Evolutionary conservation across 164 flowering plant genomes (phyloP), one percentile per base, ranked within the genome.

Genomic region (Pachysandra terminalis): DNA sequence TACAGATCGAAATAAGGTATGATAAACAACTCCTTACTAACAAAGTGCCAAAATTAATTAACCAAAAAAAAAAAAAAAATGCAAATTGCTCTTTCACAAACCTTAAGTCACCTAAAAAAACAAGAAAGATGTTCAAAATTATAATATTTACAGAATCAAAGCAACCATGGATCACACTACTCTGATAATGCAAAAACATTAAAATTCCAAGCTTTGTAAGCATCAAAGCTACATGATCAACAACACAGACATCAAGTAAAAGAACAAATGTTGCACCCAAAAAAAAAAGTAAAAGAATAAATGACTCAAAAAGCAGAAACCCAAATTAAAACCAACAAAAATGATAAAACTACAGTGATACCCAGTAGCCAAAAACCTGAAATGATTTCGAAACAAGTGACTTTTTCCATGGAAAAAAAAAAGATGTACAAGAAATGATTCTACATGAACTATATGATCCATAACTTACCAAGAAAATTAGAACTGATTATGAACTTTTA

Each of bases 21-120:
- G 21, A 37, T 25, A 60, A 37, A 19, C 61, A 22, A 64, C 56
- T 53, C 22, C 61, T 56, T 57, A 25, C 57, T 70, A 27, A 28
- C 3, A 67, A 49, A 19, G 27, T 27, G 23, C 19, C 16, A 49
- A 74, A 65, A 66, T 57, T 27, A 63, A 61, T 78, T 68, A 79
- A 75, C 54, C n/a, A n/a, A n/a, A 13, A 12, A 15, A 68, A 70
- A 70, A 19, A 61, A 17, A 7, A 7, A 32, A 3, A 32, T 3
- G 37, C 37, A 7, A 32, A 32, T 32, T 32, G 37, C 37, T 32
- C 37, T 32, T 7, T 32, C 37, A 32, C 37, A 32, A 32, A 7
- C 37, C 7, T n/a, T 32, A 3, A 7, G 37, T 32, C 37, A 32
- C 37, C 37, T 7, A 32, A 49, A 17, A n/a, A 26, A 45, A 10